A percentile compares a stretch with the other conserved stretches of the same genome.
Conservation (phyloP, 2,329 filamentous ascomycete genomes). For the Aureobasidium sp. region DNA sequence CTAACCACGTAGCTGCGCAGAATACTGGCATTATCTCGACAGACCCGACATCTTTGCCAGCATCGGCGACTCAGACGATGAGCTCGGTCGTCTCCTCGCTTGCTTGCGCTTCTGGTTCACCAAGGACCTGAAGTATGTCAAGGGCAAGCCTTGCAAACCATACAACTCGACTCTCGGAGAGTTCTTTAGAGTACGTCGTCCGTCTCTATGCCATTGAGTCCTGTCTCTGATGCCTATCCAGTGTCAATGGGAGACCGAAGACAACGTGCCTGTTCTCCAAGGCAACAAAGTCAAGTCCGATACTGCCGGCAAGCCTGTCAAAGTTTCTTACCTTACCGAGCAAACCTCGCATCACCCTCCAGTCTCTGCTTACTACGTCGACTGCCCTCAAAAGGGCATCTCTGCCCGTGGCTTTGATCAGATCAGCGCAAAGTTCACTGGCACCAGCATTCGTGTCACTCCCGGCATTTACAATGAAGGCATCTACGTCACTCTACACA, state of each 20-base stretch:
- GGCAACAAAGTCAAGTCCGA: conserved; percentile 28
- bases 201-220: not conserved
- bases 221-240: conserved; percentile 32
- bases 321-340: conserved; percentile 90
- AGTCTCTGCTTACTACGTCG: conserved; percentile 90
- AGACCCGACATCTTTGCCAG: conserved; percentile 81
- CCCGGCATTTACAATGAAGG: conserved; percentile 91
- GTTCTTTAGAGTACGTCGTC: conserved; percentile 73
- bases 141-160: conserved; percentile 96
- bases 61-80: conserved; percentile 83
- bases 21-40: conserved; percentile 99
- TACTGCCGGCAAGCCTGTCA: conserved; percentile 49
- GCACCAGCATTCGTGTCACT: conserved; percentile 84
- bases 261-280: conserved; percentile 57
- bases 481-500: conserved; percentile 84
- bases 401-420: conserved; percentile 89
- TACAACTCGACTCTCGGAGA: conserved; percentile 97
- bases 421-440: conserved; percentile 94
- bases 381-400: conserved; percentile 86
- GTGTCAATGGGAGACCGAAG: conserved; percentile 93
- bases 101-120: conserved; percentile 97
- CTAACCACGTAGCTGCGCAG: conserved; percentile 36
- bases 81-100: conserved; percentile 88
- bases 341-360: conserved; percentile 97
- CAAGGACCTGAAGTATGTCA: conserved; percentile 97